These are phyloP conservation scores for Volvox reticuliferus DNA, from an alignment of 139 green algal species.

Conservation along the genomic window DNA sequence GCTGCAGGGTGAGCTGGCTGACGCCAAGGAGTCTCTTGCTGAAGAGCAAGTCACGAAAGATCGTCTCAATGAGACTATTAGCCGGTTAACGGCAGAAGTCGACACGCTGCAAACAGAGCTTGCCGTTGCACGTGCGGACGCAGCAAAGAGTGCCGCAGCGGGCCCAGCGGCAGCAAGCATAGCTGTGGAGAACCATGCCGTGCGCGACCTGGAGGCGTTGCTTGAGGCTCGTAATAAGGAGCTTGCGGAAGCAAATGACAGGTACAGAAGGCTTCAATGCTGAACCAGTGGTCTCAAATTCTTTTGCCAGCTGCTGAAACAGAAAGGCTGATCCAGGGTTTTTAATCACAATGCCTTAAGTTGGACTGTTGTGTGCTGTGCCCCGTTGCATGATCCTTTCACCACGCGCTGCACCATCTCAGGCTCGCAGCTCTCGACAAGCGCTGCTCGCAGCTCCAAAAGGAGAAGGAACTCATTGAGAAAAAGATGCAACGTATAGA, in stretches of 20 bases:
- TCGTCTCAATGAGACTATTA: conserved; percentile 55
- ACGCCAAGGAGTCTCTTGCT: conserved; percentile 60
- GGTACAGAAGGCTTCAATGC: neutral
- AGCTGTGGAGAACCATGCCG: conserved; percentile 42
- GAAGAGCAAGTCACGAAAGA: conserved; percentile 73
- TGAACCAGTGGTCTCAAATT: too few relatives aligned
- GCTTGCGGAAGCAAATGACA: conserved; percentile 60
- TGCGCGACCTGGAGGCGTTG: conserved; percentile 62
- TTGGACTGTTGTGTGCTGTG: too few relatives aligned
- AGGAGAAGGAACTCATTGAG: conserved; percentile 82
- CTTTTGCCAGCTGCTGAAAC: too few relatives aligned
- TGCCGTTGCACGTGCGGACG: conserved; percentile 37
- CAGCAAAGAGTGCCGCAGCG: conserved; percentile 9
- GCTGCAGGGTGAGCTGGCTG: conserved; percentile 66
- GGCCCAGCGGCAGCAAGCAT: neutral
- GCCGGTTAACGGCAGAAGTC: conserved; percentile 67
- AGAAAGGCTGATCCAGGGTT: too few relatives aligned
- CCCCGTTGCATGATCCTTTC: neutral
- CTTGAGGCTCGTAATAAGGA: conserved; percentile 63
- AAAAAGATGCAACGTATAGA: conserved; percentile 88
- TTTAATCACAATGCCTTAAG: too few relatives aligned
- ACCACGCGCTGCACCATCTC: neutral
- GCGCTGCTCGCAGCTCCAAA: conserved; percentile 59
- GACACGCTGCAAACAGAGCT: conserved; percentile 57
- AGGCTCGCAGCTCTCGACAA: conserved; percentile 55